Evolutionary conservation across 805 yeast species (phyloP).

Genomic region (Ogataea sp.): DNA sequence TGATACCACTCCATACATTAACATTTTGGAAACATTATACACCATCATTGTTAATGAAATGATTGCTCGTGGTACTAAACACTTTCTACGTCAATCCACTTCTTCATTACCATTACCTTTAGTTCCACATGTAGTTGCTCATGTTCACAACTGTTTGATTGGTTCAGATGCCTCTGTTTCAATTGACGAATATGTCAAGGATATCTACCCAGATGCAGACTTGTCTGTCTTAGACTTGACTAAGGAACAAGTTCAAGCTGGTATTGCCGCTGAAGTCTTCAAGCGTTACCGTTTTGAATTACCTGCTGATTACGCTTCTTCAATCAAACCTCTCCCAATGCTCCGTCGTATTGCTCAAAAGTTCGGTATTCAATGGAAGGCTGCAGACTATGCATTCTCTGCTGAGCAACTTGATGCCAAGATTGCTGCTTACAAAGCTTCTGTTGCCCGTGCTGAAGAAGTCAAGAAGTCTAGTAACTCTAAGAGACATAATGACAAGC

Average conservation of each 20-base stretch:
- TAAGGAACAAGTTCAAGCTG: slow-evolving; percentile 33
- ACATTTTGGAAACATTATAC: slow-evolving; percentile 40
- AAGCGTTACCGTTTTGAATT: slow-evolving; percentile 58
- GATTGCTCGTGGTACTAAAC: slow-evolving; percentile 74
- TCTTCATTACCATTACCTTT: slow-evolving; percentile 36
- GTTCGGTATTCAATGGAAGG: slow-evolving; percentile 82
- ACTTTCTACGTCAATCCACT: slow-evolving; percentile 48
- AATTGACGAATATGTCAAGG: slow-evolving; percentile 32
- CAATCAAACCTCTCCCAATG: slow-evolving; percentile 28
- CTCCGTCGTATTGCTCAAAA: slow-evolving; percentile 68
- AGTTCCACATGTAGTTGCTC: slow-evolving; percentile 55
- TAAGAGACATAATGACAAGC: slow-evolving; percentile 27
- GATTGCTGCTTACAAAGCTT: slow-evolving; percentile 20
- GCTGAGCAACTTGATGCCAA: slow-evolving; percentile 28
- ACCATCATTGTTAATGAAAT: slow-evolving; percentile 54
- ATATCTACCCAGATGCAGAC: slow-evolving; percentile 34
- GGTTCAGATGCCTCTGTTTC: slow-evolving; percentile 38
- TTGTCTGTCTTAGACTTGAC: slow-evolving; percentile 35
- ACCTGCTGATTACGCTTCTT: slow-evolving; percentile 38
- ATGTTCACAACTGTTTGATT: slow-evolving; percentile 62
- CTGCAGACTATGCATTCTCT: slow-evolving; percentile 41
- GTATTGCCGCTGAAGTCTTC: slow-evolving; percentile 44
- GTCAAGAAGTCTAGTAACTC: slow-evolving; percentile 24
- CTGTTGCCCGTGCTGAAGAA: slow-evolving; percentile 8
- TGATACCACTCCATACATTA: slow-evolving; percentile 32